These are phyloP conservation scores for Fusarium sororula DNA, from an alignment of 2,329 filamentous ascomycete species.

Conservation along the genomic window DNA sequence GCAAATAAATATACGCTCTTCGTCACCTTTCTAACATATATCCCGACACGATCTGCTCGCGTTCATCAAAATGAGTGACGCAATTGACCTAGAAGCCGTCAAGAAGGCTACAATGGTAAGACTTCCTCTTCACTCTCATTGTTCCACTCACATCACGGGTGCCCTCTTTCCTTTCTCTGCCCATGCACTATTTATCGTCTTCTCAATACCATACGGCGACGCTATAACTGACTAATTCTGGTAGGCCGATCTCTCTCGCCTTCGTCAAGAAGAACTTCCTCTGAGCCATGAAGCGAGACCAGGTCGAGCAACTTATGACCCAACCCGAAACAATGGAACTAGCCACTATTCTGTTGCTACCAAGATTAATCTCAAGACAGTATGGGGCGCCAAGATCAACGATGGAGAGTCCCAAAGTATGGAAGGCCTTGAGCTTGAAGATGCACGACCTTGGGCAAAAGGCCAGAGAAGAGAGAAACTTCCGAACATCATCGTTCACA, in stretches of 20 bases:
- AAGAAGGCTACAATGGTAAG: conserved; percentile 34
- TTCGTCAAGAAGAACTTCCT: conserved; percentile 40
- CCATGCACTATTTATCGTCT: not conserved
- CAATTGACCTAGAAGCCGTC: not conserved
- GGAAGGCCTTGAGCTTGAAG: conserved; percentile 29
- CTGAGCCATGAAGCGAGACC: conserved; percentile 18
- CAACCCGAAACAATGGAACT: conserved; percentile 16
- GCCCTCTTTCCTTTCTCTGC: not conserved
- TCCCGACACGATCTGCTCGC: not conserved
- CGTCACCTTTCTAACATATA: not conserved
- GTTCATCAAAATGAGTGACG: conserved; percentile 25
- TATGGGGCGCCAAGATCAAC: conserved; percentile 30
- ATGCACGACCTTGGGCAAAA: conserved; percentile 38
- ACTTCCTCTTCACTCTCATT: not conserved
- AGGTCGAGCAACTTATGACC: conserved; percentile 9
- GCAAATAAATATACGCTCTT: not conserved
- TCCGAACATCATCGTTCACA: not conserved
- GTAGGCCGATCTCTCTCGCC: conserved; percentile 37
- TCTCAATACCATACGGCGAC: not conserved
- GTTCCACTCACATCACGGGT: not conserved
- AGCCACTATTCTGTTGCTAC: not conserved
- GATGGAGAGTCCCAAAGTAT: conserved; percentile 37
- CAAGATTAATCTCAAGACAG: not conserved
- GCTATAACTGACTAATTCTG: not conserved
- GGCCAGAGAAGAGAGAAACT: not conserved